Evolutionary conservation across 768 basidiomycete genomes (phyloP), one percentile per base, ranked within the genome.

Genomic region (Lactarius akahatsu): DNA sequence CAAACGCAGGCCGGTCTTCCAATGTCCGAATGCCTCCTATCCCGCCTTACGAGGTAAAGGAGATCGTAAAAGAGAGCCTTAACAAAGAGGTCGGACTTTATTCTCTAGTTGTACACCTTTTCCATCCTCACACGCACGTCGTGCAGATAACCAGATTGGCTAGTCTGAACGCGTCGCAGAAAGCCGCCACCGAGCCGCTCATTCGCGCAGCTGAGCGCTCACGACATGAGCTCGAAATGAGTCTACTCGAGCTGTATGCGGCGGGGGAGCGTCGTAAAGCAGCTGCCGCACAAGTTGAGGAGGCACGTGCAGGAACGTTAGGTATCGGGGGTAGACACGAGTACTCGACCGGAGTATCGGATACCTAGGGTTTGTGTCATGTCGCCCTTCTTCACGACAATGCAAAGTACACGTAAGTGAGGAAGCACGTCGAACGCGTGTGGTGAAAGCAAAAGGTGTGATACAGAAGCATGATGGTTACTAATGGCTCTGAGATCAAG

Each of bases 211-310:
- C 62, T 18, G 61, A 62, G 28, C 64, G 84, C 20, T 86, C 86
- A 20, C 72, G 85, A 50, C 83, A 86, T 57, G 90, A 91, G 70
- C 75, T 89, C 11, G 86, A 88, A 26, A 76, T 85, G 71, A 78
- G 86, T 38, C 78, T 77, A 45, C 77, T 90, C 43, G 90, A 92
- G 65, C 73, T 89, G 64, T 80, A 81, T 62, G 81, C 81, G 45
- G 85, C 85, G 20, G 85, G 86, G 77, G 77, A 77, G 61, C 81
- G 88, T 61, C 82, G 87, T 62, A 82, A 79, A 69, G 78, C 85
- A 23, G 85, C 88, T 28, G 84, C 84, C 63, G 70, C 70, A 69
- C 87, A 88, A 69, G 75, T 88, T 64, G 86, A 88, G 73, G 83
- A 82, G 74, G 89, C 89, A 63, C 80, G 82, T 26, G 76, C 76